phyloP scores from a whole-genome alignment of 1,284 basidiomycete genomes.

The Sporisorium iseilematis-ciliati region DNA sequence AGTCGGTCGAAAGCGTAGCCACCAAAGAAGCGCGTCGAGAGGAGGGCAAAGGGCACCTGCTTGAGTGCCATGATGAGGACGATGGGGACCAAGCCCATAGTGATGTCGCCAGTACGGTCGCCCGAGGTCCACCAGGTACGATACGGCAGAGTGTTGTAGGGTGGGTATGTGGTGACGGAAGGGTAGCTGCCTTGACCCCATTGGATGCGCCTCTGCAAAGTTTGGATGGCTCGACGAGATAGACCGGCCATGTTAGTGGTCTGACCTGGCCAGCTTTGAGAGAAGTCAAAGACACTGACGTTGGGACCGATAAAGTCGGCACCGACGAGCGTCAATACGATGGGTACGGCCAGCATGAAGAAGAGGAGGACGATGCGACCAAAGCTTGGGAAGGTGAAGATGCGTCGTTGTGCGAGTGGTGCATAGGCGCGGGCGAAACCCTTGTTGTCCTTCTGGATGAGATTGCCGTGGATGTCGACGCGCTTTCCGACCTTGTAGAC shows the following conservation, averaged over 20 bases:
- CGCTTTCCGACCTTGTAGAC: slow-evolving; percentile 53
- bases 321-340: slow-evolving; percentile 73
- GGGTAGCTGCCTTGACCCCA: slow-evolving; percentile 63
- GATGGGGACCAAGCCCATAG: slow-evolving; percentile 82
- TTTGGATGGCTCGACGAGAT: slow-evolving; percentile 27
- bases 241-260: slow-evolving; percentile 36
- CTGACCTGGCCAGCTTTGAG: slow-evolving; percentile 49
- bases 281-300: slow-evolving; percentile 66
- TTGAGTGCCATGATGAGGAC: slow-evolving; percentile 83
- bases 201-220: slow-evolving; percentile 42
- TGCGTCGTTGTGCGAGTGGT: slow-evolving; percentile 36
- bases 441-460: slow-evolving; percentile 28
- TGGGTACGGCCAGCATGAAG: slow-evolving; percentile 57
- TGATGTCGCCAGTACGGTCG: slow-evolving; percentile 80
- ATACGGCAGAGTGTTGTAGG: slow-evolving; percentile 76
- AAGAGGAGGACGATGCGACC: slow-evolving; percentile 58
- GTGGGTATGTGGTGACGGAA: slow-evolving; percentile 54
- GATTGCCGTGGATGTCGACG: slow-evolving; percentile 41
- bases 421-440: slow-evolving; percentile 33
- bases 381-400: slow-evolving; percentile 58
- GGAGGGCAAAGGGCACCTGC: slow-evolving; percentile 82
- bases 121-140: slow-evolving; percentile 85
- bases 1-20: slow-evolving; percentile 84
- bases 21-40: slow-evolving; percentile 79
- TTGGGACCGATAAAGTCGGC: slow-evolving; percentile 80